Evolutionary conservation across 2,329 filamentous ascomycete genomes (phyloP), one percentile per base, ranked within the genome.

Genomic region (Conoideocrella luteorostrata): DNA sequence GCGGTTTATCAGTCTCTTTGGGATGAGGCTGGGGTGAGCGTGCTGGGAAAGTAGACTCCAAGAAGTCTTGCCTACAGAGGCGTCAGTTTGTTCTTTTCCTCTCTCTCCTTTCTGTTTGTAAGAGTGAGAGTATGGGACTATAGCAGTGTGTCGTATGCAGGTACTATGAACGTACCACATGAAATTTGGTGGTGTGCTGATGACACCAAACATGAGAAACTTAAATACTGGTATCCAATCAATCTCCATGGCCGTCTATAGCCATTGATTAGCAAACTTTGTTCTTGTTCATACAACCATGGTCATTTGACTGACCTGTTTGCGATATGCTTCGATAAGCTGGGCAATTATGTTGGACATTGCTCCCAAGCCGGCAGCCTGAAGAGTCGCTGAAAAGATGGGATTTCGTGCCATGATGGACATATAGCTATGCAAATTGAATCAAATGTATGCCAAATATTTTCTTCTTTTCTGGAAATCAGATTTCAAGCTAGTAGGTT

Each of bases 161-260:
- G 13, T 26, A 20, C 33, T 30, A 39, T 38, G 33, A n/a, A 62
- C 67, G 53, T 62, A 80, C 89, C 88, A 95, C 55, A 87, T 60
- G 58, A 88, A 87, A 65, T 96, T 96, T 35, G 86, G 86, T 3
- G 89, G 88, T 32, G 82, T 84, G 62, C 75, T 83, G 47, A 95
- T 59, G 26, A 86, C 58, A 51, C 82, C 78, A 69, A 84, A 95
- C 42, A 88, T 57, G 41, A 86, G 67, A 64, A 94, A 95, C 59
- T 89, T 86, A 52, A 89, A 67, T 34, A 95, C 72, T 4, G 84
- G 79, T 5, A 75, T 65, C 64, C 75, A 74, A 63, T 89, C 78
- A 53, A 94, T 68, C 26, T 44, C 32, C 4, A 35, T 13, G 3
- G 45, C 12, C 11, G 26, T 34, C 45, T 47, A 13, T 2, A 29